Base-by-base conservation (phyloP, 1,139 yeast species). In the Pichia sp. region DNA sequence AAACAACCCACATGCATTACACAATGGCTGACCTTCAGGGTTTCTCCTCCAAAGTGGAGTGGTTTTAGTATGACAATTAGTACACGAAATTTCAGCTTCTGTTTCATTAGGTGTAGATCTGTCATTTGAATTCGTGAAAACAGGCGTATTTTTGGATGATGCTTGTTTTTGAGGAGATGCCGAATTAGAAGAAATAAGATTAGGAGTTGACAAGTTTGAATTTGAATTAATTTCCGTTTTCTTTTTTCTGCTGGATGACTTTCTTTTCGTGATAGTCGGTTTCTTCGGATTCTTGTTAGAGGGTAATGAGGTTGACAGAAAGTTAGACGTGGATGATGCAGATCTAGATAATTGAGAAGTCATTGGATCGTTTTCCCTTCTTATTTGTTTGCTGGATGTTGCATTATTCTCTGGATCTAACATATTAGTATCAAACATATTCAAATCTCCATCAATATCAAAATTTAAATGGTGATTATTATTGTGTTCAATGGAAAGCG, bases 21-120 rank as follows among this genome's bases (percentile, higher is more conserved):
- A 77, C 11, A 77, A 62, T 1, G 81, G 74, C 49, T 76, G 72
- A 0, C 82, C 82, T 37, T 61, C 66, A 3, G 79, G 71, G 54
- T 76, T 79, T 53, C 75, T 71, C 41, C 82, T 63, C 82, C 82
- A 77, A 29, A 77, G 61, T 0, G 82, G 82, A 0, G 82, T 77
- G 43, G 75, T 76, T 27, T 69, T 59, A 2, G 82, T 76, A 42
- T 73, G 71, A 57, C 82, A 77, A 55, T 77, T 77, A 45, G 64
- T 66, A 55, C 80, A 75, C 45, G 60, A 50, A 7, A 58, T 55
- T 32, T 51, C 51, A 4, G 44, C 45, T n/a, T 44, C 51, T 23
- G 28, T 36, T 29, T 33, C 45, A 33, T 37, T 41, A 16, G 42
- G 37, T 33, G 6, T 38, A 7, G 27, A 26, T 31, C 26, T 11